These are phyloP conservation scores for Rhynchosporium secalis DNA, from an alignment of 2,329 filamentous ascomycete genomes.

Conservation along the genomic window DNA sequence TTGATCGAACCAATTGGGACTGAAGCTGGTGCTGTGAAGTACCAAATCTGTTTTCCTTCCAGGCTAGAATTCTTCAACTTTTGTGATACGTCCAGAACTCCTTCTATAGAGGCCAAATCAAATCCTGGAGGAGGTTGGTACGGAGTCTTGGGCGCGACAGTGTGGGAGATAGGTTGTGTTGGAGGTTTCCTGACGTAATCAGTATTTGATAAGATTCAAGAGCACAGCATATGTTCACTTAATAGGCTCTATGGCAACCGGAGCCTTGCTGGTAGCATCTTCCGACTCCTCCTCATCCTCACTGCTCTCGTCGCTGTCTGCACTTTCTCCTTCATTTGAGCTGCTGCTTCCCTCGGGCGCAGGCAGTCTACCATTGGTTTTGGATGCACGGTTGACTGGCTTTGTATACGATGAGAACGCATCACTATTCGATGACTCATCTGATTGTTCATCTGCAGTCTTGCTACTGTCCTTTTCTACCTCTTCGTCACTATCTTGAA, in stretches of 20 bases:
- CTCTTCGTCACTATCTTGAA: conserved; percentile 36
- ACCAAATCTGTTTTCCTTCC: conserved; percentile 75
- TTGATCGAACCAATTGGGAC: conserved; percentile 68
- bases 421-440: conserved; percentile 31
- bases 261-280: conserved; percentile 26
- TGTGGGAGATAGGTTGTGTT: conserved; percentile 23
- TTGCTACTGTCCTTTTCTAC: not conserved
- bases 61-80: conserved; percentile 60
- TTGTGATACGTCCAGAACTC: conserved; percentile 39
- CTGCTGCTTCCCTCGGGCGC: conserved; percentile 27
- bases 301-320: conserved; percentile 39
- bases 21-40: conserved; percentile 71
- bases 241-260: conserved; percentile 25
- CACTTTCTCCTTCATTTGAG: conserved; percentile 36
- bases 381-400: conserved; percentile 13
- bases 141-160: conserved; percentile 22
- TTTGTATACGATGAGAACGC: conserved; percentile 28
- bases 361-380: conserved; percentile 34
- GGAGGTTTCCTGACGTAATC: conserved; percentile 21
- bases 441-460: conserved; percentile 16
- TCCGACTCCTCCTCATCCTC: conserved; percentile 43
- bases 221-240: conserved; percentile 18
- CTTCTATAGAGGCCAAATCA: conserved; percentile 24
- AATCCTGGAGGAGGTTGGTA: conserved; percentile 38
- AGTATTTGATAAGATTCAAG: not conserved